Evolutionary conservation across 495 filamentous ascomycete species (phyloP).

Genomic region (Podospora conica): DNA sequence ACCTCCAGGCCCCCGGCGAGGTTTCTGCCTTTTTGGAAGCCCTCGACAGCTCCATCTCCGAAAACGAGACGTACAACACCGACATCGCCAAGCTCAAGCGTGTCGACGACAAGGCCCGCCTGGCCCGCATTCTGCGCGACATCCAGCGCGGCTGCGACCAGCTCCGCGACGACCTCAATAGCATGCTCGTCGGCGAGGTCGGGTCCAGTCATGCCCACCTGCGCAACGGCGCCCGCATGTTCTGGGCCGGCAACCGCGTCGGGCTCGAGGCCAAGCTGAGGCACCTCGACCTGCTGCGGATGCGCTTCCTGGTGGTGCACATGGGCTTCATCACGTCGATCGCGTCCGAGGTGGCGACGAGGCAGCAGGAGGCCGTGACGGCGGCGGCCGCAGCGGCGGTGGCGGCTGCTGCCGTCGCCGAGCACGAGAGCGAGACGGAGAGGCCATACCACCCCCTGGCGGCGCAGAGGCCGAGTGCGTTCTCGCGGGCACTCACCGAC

Average conservation of each 20-base stretch:
- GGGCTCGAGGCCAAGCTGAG: constrained; percentile 47
- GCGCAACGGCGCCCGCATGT: constrained; percentile 36
- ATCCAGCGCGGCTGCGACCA: constrained; percentile 53
- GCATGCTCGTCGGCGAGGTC: constrained; percentile 38
- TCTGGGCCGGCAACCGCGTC: constrained; percentile 42
- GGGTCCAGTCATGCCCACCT: constrained; percentile 31
- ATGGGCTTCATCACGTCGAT: constrained; percentile 46
- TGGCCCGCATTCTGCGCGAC: constrained; percentile 45
- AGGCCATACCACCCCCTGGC: constrained; percentile 10
- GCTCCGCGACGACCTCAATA: constrained; percentile 42
- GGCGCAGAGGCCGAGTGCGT: constrained; percentile 9
- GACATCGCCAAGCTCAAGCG: constrained; percentile 44
- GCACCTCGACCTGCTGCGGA: constrained; percentile 53
- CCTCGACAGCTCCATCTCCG: constrained; percentile 42
- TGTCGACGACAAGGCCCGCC: constrained; percentile 47
- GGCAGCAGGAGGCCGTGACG: constrained; percentile 22
- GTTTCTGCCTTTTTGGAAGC: constrained; percentile 45
- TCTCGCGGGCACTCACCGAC: constrained; percentile 35
- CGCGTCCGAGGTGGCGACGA: constrained; percentile 28
- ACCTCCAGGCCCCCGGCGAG: constrained; percentile 43
- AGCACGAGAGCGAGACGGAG: constrained; percentile 24
- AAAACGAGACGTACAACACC: constrained; percentile 50
- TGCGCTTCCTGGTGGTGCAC: constrained; percentile 52
- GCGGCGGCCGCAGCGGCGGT: neutral
- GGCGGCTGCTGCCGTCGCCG: neutral